A percentile compares a stretch with the other conserved stretches of the same genome.
These are phyloP conservation scores for Pythium aristosporum DNA, from an alignment of 352 stramenopile species.

Conservation along the genomic window DNA sequence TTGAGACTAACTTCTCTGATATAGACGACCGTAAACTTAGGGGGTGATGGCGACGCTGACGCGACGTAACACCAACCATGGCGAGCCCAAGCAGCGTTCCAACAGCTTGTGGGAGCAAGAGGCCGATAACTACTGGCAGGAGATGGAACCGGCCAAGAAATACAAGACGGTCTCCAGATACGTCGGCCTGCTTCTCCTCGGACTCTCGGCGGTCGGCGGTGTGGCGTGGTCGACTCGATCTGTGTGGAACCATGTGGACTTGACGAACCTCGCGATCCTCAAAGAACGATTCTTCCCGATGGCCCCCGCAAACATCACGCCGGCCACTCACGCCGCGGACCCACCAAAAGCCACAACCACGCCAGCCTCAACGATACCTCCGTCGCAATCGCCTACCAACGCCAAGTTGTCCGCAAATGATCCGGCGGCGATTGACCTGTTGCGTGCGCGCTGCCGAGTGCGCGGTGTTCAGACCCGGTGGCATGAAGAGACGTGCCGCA, in stretches of 20 bases:
- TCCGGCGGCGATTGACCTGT: conserved; percentile 32
- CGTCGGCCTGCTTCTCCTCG: conserved; percentile 27
- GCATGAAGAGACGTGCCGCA: conserved; percentile 73
- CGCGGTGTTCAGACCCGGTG: conserved; percentile 64
- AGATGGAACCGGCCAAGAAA: conserved; percentile 58
- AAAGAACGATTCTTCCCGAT: conserved; percentile 20
- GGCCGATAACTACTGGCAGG: conserved; percentile 69
- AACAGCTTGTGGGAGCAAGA: conserved; percentile 70
- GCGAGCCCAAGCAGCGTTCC: conserved; percentile 31
- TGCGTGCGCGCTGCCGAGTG: conserved; percentile 57
- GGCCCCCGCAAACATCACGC: conserved; percentile 6
- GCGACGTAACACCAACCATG: conserved; percentile 39
- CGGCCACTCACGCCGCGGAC: background rate
- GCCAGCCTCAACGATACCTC: background rate
- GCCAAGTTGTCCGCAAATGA: conserved; percentile 16
- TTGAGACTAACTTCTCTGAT: background rate
- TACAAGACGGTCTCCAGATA: conserved; percentile 37
- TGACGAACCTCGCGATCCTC: conserved; percentile 3
- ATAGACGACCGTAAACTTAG: background rate
- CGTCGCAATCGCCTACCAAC: background rate
- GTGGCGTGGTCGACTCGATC: conserved; percentile 18
- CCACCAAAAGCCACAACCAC: background rate
- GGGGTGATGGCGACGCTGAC: conserved; percentile 33
- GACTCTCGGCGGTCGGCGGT: conserved; percentile 22
- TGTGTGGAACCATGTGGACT: conserved; percentile 13